Conservation (phyloP, 2,329 filamentous ascomycete species). For the Exserohilum turcica region DNA sequence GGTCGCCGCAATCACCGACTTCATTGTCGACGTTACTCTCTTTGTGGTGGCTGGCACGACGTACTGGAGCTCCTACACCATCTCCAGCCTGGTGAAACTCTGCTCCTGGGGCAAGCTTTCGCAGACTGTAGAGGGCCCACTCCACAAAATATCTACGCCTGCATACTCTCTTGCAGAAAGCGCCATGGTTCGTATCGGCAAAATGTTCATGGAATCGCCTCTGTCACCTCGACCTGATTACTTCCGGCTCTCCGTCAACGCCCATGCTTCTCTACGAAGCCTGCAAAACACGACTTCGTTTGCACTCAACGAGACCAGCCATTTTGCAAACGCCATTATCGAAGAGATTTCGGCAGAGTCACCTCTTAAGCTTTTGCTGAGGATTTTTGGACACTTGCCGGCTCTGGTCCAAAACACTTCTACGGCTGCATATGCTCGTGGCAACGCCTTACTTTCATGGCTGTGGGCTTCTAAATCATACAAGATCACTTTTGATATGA, state of each 20-base stretch:
- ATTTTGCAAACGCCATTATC: constrained; percentile 29
- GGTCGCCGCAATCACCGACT: constrained; percentile 74
- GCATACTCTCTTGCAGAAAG: constrained; percentile 43
- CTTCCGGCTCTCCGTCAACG: constrained; percentile 45
- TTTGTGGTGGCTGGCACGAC: constrained; percentile 63
- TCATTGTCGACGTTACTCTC: constrained; percentile 77
- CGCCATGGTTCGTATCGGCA: constrained; percentile 43
- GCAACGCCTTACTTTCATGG: constrained; percentile 27
- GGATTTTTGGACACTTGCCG: constrained; percentile 25
- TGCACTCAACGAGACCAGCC: constrained; percentile 40
- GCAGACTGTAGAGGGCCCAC: constrained; percentile 21
- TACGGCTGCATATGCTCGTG: constrained; percentile 14
- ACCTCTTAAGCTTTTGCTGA: constrained; percentile 19
- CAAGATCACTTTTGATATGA: constrained; percentile 44
- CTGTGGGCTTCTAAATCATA: constrained; percentile 44
- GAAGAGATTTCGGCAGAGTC: constrained; percentile 34
- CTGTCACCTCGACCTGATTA: constrained; percentile 38
- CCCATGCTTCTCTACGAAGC: constrained; percentile 45
- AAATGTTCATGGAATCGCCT: constrained; percentile 34
- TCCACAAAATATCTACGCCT: constrained; percentile 33
- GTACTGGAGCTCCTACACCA: constrained; percentile 44
- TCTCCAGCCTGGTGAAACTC: constrained; percentile 31
- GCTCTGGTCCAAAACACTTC: constrained; percentile 9
- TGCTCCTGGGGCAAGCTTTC: constrained; percentile 27
- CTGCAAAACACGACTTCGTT: constrained; percentile 46